A percentile compares a stretch with the other conserved stretches of the same genome.
Conservation (phyloP, 495 filamentous ascomycete species). For the Neurospora tetraspora region DNA sequence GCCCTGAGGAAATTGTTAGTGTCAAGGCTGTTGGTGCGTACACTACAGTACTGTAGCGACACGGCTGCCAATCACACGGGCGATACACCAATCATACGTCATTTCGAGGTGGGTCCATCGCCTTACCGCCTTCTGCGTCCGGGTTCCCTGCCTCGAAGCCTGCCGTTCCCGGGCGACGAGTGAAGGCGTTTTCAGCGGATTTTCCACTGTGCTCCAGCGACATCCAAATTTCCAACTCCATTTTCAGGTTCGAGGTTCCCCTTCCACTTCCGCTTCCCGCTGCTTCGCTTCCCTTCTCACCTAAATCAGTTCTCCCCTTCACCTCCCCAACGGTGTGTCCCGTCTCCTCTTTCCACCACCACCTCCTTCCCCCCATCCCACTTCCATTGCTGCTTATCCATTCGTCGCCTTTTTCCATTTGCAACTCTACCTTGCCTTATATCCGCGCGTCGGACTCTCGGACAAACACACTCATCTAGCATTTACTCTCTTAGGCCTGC, state of each 20-base stretch:
- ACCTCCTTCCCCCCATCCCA: background rate
- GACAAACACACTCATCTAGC: background rate
- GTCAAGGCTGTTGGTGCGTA: background rate
- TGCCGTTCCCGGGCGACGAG: background rate
- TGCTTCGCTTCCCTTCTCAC: background rate
- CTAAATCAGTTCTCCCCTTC: background rate
- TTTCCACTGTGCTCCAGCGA: background rate
- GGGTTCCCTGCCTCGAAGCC: background rate
- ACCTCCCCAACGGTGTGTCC: background rate
- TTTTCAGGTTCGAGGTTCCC: background rate
- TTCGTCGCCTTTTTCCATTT: background rate
- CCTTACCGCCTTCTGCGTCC: background rate
- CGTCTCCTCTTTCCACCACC: background rate
- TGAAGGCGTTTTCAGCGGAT: background rate
- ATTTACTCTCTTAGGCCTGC: background rate
- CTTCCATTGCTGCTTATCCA: background rate
- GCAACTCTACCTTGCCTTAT: background rate
- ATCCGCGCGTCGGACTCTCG: background rate
- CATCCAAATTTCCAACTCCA: background rate
- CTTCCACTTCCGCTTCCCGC: background rate
- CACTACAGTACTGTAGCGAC: background rate
- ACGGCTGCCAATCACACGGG: background rate
- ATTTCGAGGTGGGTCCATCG: background rate
- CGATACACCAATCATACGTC: background rate
- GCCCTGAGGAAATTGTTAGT: background rate